Percentiles rank a stretch among this genome's conserved stretches.
phyloP scores from a whole-genome alignment of 2,329 filamentous ascomycete genomes.

The Dothistroma pini region DNA sequence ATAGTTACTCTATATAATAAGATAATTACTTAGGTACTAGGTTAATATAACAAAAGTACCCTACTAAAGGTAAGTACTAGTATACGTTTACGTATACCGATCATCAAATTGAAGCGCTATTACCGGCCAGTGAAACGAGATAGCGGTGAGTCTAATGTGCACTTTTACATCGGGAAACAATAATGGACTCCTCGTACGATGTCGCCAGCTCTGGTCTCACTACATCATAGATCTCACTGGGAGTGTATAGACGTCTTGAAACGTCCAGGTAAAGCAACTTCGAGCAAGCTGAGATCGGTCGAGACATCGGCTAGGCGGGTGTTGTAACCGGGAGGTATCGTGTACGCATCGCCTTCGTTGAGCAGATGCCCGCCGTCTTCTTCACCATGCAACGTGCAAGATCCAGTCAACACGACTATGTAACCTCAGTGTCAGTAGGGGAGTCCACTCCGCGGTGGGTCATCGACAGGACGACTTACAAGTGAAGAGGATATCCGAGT shows the following conservation, averaged over 20 bases:
- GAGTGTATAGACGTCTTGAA: conserved; percentile 10
- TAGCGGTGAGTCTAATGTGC: too few relatives aligned
- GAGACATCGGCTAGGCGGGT: conserved; percentile 9
- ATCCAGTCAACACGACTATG: conserved; percentile 14
- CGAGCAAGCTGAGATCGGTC: conserved; percentile 12
- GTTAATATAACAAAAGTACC: too few relatives aligned
- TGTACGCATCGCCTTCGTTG: conserved; percentile 15
- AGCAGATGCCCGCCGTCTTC: conserved; percentile 5
- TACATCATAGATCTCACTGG: neutral
- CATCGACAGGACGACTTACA: conserved; percentile 8
- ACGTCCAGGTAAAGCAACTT: conserved; percentile 13
- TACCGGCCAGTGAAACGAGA: too few relatives aligned
- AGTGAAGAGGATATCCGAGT: conserved; percentile 14
- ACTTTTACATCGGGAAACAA: too few relatives aligned
- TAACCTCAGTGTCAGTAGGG: neutral
- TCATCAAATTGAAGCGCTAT: too few relatives aligned
- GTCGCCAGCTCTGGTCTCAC: too few relatives aligned
- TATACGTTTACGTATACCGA: too few relatives aligned
- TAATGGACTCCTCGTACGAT: too few relatives aligned
- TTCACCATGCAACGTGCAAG: conserved; percentile 10
- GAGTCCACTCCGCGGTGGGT: neutral
- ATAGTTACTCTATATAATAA: too few relatives aligned
- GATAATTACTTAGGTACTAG: too few relatives aligned
- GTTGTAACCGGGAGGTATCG: conserved; percentile 9
- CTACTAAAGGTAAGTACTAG: too few relatives aligned